Evolutionary conservation across 257 asterid species (phyloP), one percentile per base, ranked within the genome.

Genomic region (Fraxinus quadrangulata): DNA sequence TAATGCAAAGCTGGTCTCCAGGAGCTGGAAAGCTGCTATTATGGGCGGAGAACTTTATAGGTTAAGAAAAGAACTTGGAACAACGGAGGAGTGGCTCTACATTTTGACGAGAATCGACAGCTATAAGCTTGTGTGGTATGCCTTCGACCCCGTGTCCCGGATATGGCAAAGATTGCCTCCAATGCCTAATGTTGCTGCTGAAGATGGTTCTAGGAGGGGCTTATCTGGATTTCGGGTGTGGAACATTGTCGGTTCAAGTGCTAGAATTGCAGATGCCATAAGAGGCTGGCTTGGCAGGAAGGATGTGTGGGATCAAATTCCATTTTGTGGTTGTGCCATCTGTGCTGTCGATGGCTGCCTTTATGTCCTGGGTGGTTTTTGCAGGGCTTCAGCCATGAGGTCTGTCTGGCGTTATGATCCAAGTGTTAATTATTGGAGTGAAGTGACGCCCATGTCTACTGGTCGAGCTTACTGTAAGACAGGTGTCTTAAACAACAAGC

Each of bases 401-500:
- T 71, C 84, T 1, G 92, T 90, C 67, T 92, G 95, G 92, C 90
- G 94, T 56, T 93, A 90, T 37, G 90, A 90, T 63, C 98, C 98
- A 33, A 75, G 89, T 71, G 72, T 72, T 7, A 94, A 94, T 78
- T 70, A 89, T 28, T 94, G 98, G 98, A 77, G 81, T 76, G 95
- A 90, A 87, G 91, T 72, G 13, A 79, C 86, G 67, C 86, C 98
- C 33, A 93, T 93, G 98, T 84, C 89, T 42, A 77, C 76, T 33
- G 94, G 89, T 72, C 81, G 99, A 80, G 99, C 99, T 79, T 94
- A 94, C 70, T 90, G 96, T 82, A 94, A 94, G 82, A 87, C 96
- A 0, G 91, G 96, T 21, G 91, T 88, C 67, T 82, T 94, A 66
- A 87, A 94, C 81, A 82, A 85, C 81, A 92, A 92, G 78, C 95